A percentile compares a stretch with the other conserved stretches of the same genome.
Conservation (phyloP, 768 basidiomycete genomes). For the Agaricus subrufescens region DNA sequence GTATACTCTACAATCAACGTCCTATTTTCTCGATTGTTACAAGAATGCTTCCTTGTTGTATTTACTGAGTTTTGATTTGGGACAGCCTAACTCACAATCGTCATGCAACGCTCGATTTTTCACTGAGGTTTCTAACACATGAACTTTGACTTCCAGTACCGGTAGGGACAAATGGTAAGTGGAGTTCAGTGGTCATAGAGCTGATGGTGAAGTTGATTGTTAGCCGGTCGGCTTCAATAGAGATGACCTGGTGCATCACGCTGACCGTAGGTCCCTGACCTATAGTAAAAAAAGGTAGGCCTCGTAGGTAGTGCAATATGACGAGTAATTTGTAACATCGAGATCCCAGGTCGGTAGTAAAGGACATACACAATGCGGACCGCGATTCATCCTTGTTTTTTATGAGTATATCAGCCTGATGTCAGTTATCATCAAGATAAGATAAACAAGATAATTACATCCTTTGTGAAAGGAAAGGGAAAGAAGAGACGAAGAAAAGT, state of each 20-base stretch:
- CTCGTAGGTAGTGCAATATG: slow-evolving; percentile 88
- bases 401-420: too few relatives aligned
- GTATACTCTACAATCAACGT: slow-evolving; percentile 98
- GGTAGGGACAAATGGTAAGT: slow-evolving; percentile 89
- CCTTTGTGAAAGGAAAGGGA: too few relatives aligned
- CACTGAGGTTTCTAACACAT: slow-evolving; percentile 33
- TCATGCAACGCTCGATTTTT: slow-evolving; percentile 46
- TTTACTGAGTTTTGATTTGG: slow-evolving; percentile 74
- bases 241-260: slow-evolving; percentile 87
- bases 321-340: slow-evolving; percentile 97
- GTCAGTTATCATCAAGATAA: too few relatives aligned
- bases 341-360: slow-evolving; percentile 95
- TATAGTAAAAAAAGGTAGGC: slow-evolving; percentile 87
- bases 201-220: slow-evolving; percentile 99
- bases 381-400: too few relatives aligned
- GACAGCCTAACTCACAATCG: slow-evolving; percentile 94
- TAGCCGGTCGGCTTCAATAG: slow-evolving; percentile 95
- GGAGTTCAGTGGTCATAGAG: slow-evolving; percentile 92
- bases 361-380: slow-evolving; percentile 43
- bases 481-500: too few relatives aligned
- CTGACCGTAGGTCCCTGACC: slow-evolving; percentile 84
- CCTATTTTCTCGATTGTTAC: slow-evolving; percentile 91
- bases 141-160: slow-evolving; percentile 29
- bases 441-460: too few relatives aligned
- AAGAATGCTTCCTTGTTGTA: slow-evolving; percentile 93